Evolutionary conservation across 331 rosid genomes (phyloP), one percentile per base, ranked within the genome.

Genomic region (Phaseolus coccineus): DNA sequence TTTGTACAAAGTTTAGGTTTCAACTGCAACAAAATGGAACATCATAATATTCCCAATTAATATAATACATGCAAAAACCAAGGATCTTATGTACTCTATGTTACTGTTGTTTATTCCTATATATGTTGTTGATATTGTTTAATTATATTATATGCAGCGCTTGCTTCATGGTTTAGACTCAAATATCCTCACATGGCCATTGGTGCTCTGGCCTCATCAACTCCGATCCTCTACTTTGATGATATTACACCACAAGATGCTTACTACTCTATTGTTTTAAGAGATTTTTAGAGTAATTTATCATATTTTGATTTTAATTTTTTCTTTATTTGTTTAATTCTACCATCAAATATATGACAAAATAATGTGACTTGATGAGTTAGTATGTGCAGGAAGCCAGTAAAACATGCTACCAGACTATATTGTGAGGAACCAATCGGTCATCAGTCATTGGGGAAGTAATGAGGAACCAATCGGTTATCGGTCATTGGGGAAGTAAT

Each of bases 131-230:
- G 85, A 73, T 28, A 16, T 62, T 62, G 1, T 28, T 30, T 16
- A 4, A 4, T 64, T 8, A 40, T 40, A 40, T 2, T 19, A 19
- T 19, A 3, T 83, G 80, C 22, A 80, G 84, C 71, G 80, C 82
- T 80, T 71, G 82, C 87, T 55, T 16, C 85, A 76, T 80, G 87
- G 87, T 84, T 84, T 76, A 84, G 85, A 52, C 69, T 84, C 12
- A 80, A 80, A 84, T 84, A 84, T 66, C 84, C 87, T 4, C 87
- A 76, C 62, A 0, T 84, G 5, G 12, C 82, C 1, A 62, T 80
- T n/a, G 94, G 92, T 42, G 91, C 97, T 11, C 56, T 92, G 58
- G 93, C 97, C 16, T 92, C 97, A 8, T 90, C 95, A 22, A 91
- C 95, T 42, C 93, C 92, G 47, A 82, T 90, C 28, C 93, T 92